Conservation (phyloP, 2,329 filamentous ascomycete species). For the Ceratocystis albifundus region DNA sequence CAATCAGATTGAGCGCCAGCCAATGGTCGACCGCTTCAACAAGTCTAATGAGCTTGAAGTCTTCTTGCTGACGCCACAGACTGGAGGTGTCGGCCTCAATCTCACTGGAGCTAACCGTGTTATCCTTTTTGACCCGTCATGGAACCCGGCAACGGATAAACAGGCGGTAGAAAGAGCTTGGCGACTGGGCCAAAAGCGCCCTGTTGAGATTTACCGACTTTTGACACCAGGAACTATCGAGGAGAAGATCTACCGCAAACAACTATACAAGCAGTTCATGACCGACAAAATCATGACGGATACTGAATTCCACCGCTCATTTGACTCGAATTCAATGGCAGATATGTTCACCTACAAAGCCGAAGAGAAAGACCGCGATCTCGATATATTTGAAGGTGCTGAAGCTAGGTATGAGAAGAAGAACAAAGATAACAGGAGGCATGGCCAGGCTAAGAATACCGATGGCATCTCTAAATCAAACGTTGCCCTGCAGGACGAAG, state of each 20-base stretch:
- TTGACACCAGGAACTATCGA: slow-evolving; percentile 98
- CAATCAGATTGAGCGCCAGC: slow-evolving; percentile 75
- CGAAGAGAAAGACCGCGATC: slow-evolving; percentile 64
- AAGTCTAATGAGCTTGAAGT: slow-evolving; percentile 66
- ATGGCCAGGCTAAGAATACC: background rate
- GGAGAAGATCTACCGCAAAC: slow-evolving; percentile 97
- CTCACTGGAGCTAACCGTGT: slow-evolving; percentile 89
- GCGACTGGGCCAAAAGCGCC: slow-evolving; percentile 86
- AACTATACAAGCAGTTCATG: slow-evolving; percentile 97
- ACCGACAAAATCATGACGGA: slow-evolving; percentile 94
- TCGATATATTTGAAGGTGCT: slow-evolving; percentile 75
- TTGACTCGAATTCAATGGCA: slow-evolving; percentile 79
- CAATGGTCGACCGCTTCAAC: slow-evolving; percentile 88
- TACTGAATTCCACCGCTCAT: slow-evolving; percentile 82
- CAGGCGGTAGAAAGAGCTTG: slow-evolving; percentile 93
- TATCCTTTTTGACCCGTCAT: slow-evolving; percentile 97
- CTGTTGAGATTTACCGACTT: slow-evolving; percentile 92
- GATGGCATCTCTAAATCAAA: background rate
- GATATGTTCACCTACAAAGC: slow-evolving; percentile 66
- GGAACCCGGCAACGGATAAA: slow-evolving; percentile 94
- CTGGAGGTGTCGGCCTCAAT: slow-evolving; percentile 87
- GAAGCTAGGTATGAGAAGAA: slow-evolving; percentile 43
- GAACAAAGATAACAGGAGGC: background rate
- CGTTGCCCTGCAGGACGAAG: background rate
- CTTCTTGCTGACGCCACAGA: slow-evolving; percentile 89